phyloP scores from a whole-genome alignment of 179 eudicot genomes.

The Camellia oleifera region DNA sequence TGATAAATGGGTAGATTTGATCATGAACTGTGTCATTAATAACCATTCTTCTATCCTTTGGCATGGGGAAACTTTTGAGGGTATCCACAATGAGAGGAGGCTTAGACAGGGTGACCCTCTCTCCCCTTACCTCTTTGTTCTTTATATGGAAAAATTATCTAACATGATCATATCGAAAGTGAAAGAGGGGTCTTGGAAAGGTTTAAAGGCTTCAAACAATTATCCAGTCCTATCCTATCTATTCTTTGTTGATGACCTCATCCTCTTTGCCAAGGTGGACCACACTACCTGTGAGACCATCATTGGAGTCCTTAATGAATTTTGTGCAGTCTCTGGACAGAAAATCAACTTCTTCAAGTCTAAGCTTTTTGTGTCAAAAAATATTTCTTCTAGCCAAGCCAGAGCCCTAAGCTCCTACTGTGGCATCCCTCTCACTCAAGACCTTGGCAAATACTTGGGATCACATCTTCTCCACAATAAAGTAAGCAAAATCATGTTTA shows the following conservation, averaged over 20 bases:
- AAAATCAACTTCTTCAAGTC: background rate
- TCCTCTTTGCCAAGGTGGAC: background rate
- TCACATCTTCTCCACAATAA: background rate
- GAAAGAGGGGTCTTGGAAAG: background rate
- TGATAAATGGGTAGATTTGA: background rate
- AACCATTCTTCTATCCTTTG: too few species aligned
- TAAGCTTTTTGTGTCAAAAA: background rate
- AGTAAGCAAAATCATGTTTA: background rate
- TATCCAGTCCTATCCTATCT: background rate
- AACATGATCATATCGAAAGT: background rate
- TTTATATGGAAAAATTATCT: background rate
- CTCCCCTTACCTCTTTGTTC: background rate
- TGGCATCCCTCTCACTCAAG: background rate
- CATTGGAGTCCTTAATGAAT: background rate
- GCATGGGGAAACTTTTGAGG: background rate
- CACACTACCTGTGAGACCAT: background rate
- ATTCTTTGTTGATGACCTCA: conserved; percentile 9
- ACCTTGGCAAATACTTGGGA: background rate
- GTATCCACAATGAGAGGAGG: background rate
- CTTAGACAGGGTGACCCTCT: background rate
- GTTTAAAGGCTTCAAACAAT: background rate
- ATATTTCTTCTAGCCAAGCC: background rate
- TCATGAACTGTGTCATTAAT: background rate
- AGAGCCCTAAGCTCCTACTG: background rate
- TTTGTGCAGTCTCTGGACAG: background rate